Percentiles rank a stretch among this genome's conserved stretches.
These are phyloP conservation scores for Sugiyamaella mastotermitis DNA, from an alignment of 805 yeast species.

Conservation along the genomic window DNA sequence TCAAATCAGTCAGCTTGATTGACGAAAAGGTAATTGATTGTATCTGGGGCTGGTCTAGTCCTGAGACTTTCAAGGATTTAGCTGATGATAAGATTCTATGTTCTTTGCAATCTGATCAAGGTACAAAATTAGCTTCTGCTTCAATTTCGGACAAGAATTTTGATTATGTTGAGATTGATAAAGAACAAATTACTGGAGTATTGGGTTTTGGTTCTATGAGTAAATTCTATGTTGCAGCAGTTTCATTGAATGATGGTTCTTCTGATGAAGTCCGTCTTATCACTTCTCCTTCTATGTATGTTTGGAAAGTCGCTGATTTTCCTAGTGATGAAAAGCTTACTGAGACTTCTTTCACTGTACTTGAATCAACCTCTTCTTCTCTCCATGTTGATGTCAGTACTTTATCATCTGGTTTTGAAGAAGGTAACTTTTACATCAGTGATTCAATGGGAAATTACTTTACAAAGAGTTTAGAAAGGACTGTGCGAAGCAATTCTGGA, in stretches of 20 bases:
- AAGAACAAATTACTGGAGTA: slow-evolving; percentile 29
- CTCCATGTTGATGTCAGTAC: slow-evolving; percentile 39
- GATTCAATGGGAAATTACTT: slow-evolving; percentile 53
- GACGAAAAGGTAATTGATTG: slow-evolving; percentile 26
- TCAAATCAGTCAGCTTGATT: slow-evolving; percentile 29
- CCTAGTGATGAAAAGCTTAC: slow-evolving; percentile 22
- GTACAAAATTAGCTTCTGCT: slow-evolving; percentile 33
- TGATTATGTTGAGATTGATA: slow-evolving; percentile 29
- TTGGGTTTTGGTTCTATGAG: slow-evolving; percentile 33
- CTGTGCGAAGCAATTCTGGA: slow-evolving; percentile 29
- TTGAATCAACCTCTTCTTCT: slow-evolving; percentile 36
- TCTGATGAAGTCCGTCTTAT: neutral
- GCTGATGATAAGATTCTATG: slow-evolving; percentile 39
- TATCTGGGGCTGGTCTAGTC: slow-evolving; percentile 23
- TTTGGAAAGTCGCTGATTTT: slow-evolving; percentile 32
- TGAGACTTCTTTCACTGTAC: slow-evolving; percentile 26
- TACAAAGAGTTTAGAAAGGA: slow-evolving; percentile 35
- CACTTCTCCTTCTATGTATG: slow-evolving; percentile 29
- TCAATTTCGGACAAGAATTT: slow-evolving; percentile 40
- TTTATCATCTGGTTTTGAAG: slow-evolving; percentile 12
- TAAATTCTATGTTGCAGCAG: slow-evolving; percentile 33
- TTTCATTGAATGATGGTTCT: slow-evolving; percentile 26
- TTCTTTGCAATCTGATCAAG: slow-evolving; percentile 33
- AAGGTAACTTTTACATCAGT: slow-evolving; percentile 30
- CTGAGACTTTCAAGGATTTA: slow-evolving; percentile 21